Evolutionary conservation across 1,284 basidiomycete species (phyloP).

Genomic region (Heterobasidion annosum): DNA sequence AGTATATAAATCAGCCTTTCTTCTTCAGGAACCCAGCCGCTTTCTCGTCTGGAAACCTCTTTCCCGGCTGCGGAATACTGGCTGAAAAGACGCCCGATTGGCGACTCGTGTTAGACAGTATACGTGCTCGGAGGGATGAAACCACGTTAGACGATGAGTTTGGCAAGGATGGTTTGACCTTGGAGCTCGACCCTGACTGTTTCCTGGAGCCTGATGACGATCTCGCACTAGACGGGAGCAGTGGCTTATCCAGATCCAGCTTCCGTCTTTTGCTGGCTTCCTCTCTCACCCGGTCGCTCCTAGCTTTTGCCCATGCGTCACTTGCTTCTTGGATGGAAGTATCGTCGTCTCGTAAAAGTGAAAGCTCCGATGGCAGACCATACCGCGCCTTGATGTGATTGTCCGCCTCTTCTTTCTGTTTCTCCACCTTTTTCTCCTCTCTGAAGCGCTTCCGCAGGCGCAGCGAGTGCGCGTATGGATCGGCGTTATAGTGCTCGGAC

Average conservation of each 20-base stretch:
- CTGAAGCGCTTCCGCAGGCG: slow-evolving; percentile 77
- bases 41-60: slow-evolving; percentile 2
- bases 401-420: slow-evolving; percentile 57
- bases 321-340: slow-evolving; percentile 46
- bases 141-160: not conserved
- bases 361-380: slow-evolving; percentile 59
- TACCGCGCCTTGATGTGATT: slow-evolving; percentile 63
- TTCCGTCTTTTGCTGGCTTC: slow-evolving; percentile 40
- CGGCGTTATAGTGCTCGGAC: slow-evolving; percentile 68
- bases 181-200: slow-evolving; percentile 5
- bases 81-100: slow-evolving; percentile 3
- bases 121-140: slow-evolving; percentile 40
- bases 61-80: not conserved
- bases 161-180: slow-evolving; percentile 7
- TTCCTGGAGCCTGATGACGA: slow-evolving; percentile 8
- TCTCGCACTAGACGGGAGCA: slow-evolving; percentile 16
- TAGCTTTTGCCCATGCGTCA: slow-evolving; percentile 48
- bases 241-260: slow-evolving; percentile 25
- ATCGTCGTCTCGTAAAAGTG: slow-evolving; percentile 52
- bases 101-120: slow-evolving; percentile 39
- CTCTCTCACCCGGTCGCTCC: slow-evolving; percentile 29
- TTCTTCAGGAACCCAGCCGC: slow-evolving; percentile 6
- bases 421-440: slow-evolving; percentile 73
- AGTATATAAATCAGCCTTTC: not conserved
- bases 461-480: slow-evolving; percentile 77